Evolutionary conservation across 2,329 filamentous ascomycete species (phyloP), one percentile per base, ranked within the genome.

Genomic region (Didymella pinodella): DNA sequence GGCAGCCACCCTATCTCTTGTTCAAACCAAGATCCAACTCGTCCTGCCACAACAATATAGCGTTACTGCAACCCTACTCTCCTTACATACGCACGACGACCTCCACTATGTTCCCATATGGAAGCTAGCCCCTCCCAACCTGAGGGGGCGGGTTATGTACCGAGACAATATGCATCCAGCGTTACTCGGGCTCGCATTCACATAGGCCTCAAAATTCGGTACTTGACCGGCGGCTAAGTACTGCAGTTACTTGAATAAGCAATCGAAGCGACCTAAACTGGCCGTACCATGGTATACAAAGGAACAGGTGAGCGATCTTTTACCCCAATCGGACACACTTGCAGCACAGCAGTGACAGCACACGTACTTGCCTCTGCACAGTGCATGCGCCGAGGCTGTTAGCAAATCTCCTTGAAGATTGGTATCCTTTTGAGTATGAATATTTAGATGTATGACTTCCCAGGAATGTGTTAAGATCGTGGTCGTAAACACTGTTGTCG

Each of bases 101-200:
- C 36, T 40, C 36, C 36, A 20, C 18, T 20, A 40, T 40, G n/a
- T 40, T 40, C 36, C n/a, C 36, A n/a, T 4, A 40, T 20, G 32
- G 7, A n/a, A 47, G 34, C 41, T 47, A 50, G 32, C 47, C 20
- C 31, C 36, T 52, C 28, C 48, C 32, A 32, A 25, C 41, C 34
- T 38, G 16, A 48, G 29, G 36, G 43, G 28, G 14, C 43, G 54
- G 36, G 44, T 14, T 16, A 43, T 18, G 54, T 48, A 46, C 46
- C 46, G 36, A 46, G 31, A 40, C 41, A 31, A 46, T 36, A 40
- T 40, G 36, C 34, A 5, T 18, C 16, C 10, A 32, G 38, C 31
- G 29, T n/a, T 47, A 16, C 47, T 56, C 54, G 54, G 31, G n/a
- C 51, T 50, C 41, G 47, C 25, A 41, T 56, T 38, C 47, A 46